Conservation (phyloP, 1,284 basidiomycete genomes). For the Marasmius oreades region DNA sequence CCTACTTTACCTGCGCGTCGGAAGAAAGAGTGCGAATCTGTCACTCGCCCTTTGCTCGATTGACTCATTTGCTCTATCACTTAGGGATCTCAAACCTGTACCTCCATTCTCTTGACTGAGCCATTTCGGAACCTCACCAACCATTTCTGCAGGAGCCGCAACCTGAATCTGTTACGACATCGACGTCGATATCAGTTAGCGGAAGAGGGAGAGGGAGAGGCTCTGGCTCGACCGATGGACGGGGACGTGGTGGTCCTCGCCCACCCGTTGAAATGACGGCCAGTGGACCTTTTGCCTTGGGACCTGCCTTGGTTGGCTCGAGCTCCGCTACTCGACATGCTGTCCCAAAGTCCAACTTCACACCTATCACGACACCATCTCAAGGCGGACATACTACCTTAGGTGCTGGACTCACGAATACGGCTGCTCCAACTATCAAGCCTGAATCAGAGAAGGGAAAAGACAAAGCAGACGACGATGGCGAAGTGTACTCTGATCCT, state of each 20-base stretch:
- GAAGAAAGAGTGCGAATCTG: slow-evolving; percentile 56
- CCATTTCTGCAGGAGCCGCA: slow-evolving; percentile 47
- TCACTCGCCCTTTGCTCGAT: slow-evolving; percentile 9
- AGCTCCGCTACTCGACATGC: slow-evolving; percentile 50
- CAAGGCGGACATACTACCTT: slow-evolving; percentile 36
- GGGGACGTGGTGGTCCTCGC: slow-evolving; percentile 46
- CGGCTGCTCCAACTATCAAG: slow-evolving; percentile 37
- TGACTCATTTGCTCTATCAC: not conserved
- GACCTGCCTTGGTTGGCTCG: slow-evolving; percentile 56
- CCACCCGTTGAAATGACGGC: slow-evolving; percentile 71
- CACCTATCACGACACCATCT: slow-evolving; percentile 34
- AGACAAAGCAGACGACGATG: slow-evolving; percentile 25
- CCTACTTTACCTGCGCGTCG: slow-evolving; percentile 67
- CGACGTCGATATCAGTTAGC: slow-evolving; percentile 33
- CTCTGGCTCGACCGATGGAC: slow-evolving; percentile 23
- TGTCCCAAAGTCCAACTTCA: slow-evolving; percentile 52
- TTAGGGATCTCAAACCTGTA: slow-evolving; percentile 44
- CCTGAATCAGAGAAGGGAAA: slow-evolving; percentile 25
- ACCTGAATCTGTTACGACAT: slow-evolving; percentile 28
- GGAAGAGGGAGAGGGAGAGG: slow-evolving; percentile 46
- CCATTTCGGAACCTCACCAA: slow-evolving; percentile 10
- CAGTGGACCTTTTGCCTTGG: slow-evolving; percentile 82
- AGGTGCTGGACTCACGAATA: slow-evolving; percentile 45
- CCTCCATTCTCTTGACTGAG: slow-evolving; percentile 12
- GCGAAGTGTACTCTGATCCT: slow-evolving; percentile 81